Evolutionary conservation across 2,329 filamentous ascomycete species (phyloP), one percentile per base, ranked within the genome.

Genomic region (Venturia oleaginea): DNA sequence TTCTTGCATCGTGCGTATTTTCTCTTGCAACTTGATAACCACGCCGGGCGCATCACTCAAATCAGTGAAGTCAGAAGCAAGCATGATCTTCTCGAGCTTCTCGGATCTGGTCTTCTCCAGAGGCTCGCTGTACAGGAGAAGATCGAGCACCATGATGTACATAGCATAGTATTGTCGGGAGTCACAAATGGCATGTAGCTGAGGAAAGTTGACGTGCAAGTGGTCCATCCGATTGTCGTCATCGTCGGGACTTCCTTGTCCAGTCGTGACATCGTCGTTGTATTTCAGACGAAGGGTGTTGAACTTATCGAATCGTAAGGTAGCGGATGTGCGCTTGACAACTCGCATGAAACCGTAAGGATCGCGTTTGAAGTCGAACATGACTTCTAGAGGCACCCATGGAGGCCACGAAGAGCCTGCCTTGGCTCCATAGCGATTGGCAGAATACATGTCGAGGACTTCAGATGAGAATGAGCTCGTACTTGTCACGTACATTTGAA

Each of bases 291-390:
- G 92, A 64, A 99, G 82, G 17, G 91, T 93, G 75, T 99, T 99
- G 85, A 93, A 97, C 76, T 99, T 97, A 80, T 99, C 93, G 74
- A 95, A 97, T 66, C 93, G 87, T 69, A 99, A 81, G 78, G 89
- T 92, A 27, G 93, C 94, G 5, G 93, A 99, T 0, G 94, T 99
- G 75, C 95, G 93, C 74, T 97, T 91, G 13, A 99, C 92, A 37
- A 99, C 92, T 66, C 94, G 87, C 74, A 93, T 93, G 80, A 99
- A 99, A n/a, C 95, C 94, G 71, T 96, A 96, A 0, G 94, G 93
- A 74, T 96, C 92, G 6, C 89, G 84, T 68, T 93, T 81, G 75
- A 97, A 99, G 75, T 97, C 92, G 71, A 96, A 97, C 88, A 99
- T 97, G 70, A 96, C 91, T 76, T 99, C 94, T 79, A 99, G 88